These are phyloP conservation scores for Penicillium hordei DNA, from an alignment of 2,329 filamentous ascomycete species.

Conservation along the genomic window DNA sequence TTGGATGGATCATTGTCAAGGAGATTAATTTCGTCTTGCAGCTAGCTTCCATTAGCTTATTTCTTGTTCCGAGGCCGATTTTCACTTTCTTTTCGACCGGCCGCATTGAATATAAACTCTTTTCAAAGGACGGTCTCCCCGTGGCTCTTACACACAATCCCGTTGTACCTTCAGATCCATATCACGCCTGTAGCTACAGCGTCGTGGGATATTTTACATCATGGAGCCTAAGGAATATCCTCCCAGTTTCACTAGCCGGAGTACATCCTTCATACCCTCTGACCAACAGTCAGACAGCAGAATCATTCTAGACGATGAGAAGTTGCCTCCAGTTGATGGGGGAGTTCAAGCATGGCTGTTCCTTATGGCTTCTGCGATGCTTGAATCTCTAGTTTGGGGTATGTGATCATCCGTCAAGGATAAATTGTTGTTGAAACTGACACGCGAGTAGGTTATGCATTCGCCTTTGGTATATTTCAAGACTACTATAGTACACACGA, in stretches of 20 bases:
- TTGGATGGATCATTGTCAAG: background rate
- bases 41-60: constrained; percentile 9
- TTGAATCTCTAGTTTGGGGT: constrained; percentile 27
- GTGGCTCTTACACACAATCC: background rate
- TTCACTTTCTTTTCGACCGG: background rate
- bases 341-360: constrained; percentile 26
- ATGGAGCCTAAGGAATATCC: constrained; percentile 13
- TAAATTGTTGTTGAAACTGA: background rate
- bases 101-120: background rate
- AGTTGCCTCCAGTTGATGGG: constrained; percentile 18
- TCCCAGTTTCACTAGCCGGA: constrained; percentile 9
- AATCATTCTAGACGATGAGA: constrained; percentile 1
- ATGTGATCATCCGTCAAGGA: background rate
- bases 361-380: constrained; percentile 21
- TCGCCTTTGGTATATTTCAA: constrained; percentile 70
- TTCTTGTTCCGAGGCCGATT: background rate
- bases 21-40: constrained; percentile 17
- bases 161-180: background rate
- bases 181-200: background rate
- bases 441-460: constrained; percentile 58
- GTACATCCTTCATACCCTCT: background rate
- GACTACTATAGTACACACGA: constrained; percentile 64
- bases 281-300: constrained; percentile 7
- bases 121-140: background rate
- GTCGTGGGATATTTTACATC: background rate